Evolutionary conservation across 768 basidiomycete genomes (phyloP), one percentile per base, ranked within the genome.

Genomic region (Trametes cingulata): DNA sequence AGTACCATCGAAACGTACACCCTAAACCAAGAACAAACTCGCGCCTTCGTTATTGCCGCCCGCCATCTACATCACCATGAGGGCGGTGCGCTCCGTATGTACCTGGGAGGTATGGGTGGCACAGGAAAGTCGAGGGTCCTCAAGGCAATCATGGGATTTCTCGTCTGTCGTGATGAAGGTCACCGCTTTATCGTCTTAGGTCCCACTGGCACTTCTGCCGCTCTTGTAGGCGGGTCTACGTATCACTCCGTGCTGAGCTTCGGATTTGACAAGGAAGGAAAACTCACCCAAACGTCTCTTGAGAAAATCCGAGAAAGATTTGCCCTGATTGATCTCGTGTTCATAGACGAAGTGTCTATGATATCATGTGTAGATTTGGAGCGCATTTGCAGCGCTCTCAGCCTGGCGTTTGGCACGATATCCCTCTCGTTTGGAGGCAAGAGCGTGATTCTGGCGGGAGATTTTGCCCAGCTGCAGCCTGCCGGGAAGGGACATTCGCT

Each of bases 271-370:
- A 22, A 17, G 37, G 45, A 20, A 25, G 35, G 20, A 62, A 7
- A 19, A 19, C 41, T 46, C n/a, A 17, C 5, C 7, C 17, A 1
- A 33, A 37, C 48, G 14, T 10, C 13, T 10, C 12, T 13, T 6
- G 42, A 43, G 29, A 41, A 51, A n/a, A 47, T 65, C 12, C 45
- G 39, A 13, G 49, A 37, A 13, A 33, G 43, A 10, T 41, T 65
- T 12, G 40, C 63, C n/a, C 67, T 72, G 20, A 72, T 78, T 10
- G 68, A 77, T 0, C 77, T 77, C 63, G 64, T 79, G 3, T 78
- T 80, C 43, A 58, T 80, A 14, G 76, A 80, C 68, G 77, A 81
- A 52, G 67, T 80, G 0, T 80, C 78, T 0, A 81, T 81, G 79
- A 39, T 80, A 2, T 63, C 69, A 1, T 73, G 72, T 59, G 14